Evolutionary conservation across 1,139 yeast genomes (phyloP), one percentile per base, ranked within the genome.

Genomic region (Eremothecium coryli): DNA sequence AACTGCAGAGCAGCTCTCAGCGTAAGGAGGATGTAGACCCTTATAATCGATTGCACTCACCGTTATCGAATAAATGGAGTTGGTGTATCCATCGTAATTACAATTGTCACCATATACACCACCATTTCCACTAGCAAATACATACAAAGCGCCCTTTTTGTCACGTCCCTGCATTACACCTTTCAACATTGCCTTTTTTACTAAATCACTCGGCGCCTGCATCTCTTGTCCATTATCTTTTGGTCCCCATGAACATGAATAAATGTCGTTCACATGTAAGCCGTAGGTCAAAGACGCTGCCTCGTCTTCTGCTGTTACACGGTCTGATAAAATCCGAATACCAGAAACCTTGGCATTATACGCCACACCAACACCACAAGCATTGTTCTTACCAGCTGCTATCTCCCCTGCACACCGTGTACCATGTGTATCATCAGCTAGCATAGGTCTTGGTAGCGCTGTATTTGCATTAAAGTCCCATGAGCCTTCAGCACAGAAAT

Each of bases 191-290:
- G 98, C 94, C 44, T 82, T 75, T 48, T 74, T 72, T 8, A 90
- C 95, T 23, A 88, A 51, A 23, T 63, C 55, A 17, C 85, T 84
- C 0, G 98, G 98, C 4, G 74, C 93, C 31, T 84, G 85, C 67
- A 90, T 73, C 0, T 95, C 74, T 41, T 59, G 67, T 0, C 98
- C 99, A 56, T 88, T 82, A 57, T 93, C 99, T 1, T 88, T 73
- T 1, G 99, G 99, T 2, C 99, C 99, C 99, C 99, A 93, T 4
- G 95, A 85, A 58, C 99, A 93, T 3, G 95, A 84, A 58, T 85
- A 93, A 25, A 93, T 90, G 57, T 88, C 95, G 55, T 90, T 90
- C 8, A 70, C 68, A 41, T 84, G 88, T 49, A 81, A 65, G 0
- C 78, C 93, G 58, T 80, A 82, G 28, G 82, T 68, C 66, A 93